These are phyloP conservation scores for Boletellus sp. DNA, from an alignment of 1,284 basidiomycete species.

Conservation along the genomic window DNA sequence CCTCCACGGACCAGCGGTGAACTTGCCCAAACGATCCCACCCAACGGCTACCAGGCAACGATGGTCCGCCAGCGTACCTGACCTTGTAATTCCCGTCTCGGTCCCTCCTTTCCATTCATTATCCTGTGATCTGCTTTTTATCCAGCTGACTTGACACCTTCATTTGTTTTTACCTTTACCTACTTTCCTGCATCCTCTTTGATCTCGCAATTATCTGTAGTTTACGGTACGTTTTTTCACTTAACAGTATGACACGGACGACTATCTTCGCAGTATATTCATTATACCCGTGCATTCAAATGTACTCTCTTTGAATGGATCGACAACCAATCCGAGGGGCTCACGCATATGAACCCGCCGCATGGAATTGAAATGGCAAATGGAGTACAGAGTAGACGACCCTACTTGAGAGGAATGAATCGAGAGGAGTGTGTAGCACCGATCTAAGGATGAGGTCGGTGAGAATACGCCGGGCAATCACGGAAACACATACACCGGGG, in stretches of 20 bases:
- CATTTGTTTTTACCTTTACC: slow-evolving; percentile 11
- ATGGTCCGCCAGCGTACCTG: slow-evolving; percentile 52
- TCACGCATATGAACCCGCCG: too few relatives aligned
- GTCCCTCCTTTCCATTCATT: slow-evolving; percentile 13
- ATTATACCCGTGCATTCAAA: slow-evolving; percentile 44
- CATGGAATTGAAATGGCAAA: slow-evolving; percentile 21
- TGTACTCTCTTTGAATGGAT: slow-evolving; percentile 41
- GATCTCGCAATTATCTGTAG: slow-evolving; percentile 41
- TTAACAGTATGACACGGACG: slow-evolving; percentile 44
- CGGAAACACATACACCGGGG: slow-evolving; percentile 66
- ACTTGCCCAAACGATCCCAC: slow-evolving; percentile 37
- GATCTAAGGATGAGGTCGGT: slow-evolving; percentile 47
- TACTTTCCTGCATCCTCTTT: slow-evolving; percentile 24
- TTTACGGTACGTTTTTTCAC: slow-evolving; percentile 37
- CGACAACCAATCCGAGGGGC: slow-evolving; percentile 10
- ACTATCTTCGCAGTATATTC: slow-evolving; percentile 45
- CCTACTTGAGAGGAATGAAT: slow-evolving; percentile 61
- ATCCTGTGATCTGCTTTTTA: slow-evolving; percentile 25
- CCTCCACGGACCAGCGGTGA: slow-evolving; percentile 49
- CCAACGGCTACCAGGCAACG: slow-evolving; percentile 46
- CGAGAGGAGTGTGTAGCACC: slow-evolving; percentile 82
- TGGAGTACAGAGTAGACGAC: slow-evolving; percentile 16
- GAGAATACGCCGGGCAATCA: neutral
- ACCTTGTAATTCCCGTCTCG: slow-evolving; percentile 10
- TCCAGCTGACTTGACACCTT: slow-evolving; percentile 23